Percentiles rank a stretch among this genome's conserved stretches.
These are phyloP conservation scores for Petrea volubilis DNA, from an alignment of 257 asterid genomes.

Conservation along the genomic window DNA sequence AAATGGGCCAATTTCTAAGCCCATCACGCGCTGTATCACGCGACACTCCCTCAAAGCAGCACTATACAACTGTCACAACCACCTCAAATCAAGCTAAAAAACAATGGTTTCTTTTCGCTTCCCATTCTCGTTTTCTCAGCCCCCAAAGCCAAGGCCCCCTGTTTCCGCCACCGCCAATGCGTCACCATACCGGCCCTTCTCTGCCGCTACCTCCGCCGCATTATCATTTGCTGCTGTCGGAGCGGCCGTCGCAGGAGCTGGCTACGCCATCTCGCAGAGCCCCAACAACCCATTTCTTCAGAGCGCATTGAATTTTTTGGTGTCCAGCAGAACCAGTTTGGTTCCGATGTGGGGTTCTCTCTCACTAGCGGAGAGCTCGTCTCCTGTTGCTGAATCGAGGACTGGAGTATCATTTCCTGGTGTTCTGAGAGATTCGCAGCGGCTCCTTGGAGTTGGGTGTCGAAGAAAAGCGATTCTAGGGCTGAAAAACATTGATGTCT, in stretches of 20 bases:
- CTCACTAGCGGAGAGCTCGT: constrained; percentile 48
- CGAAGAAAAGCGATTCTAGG: constrained; percentile 74
- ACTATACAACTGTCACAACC: constrained; percentile 6
- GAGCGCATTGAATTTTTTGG: constrained; percentile 46
- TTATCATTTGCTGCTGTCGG: constrained; percentile 39
- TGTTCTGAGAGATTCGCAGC: constrained; percentile 65
- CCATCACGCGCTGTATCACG: not conserved
- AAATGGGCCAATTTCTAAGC: not conserved
- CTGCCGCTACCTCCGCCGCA: constrained; percentile 37
- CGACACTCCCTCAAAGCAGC: not conserved
- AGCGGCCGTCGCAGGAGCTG: constrained; percentile 53
- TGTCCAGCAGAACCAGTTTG: constrained; percentile 21
- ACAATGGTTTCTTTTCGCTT: constrained; percentile 74
- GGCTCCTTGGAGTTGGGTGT: constrained; percentile 84
- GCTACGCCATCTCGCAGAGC: constrained; percentile 47
- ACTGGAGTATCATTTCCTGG: constrained; percentile 80
- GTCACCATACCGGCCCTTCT: constrained; percentile 35
- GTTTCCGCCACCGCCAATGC: constrained; percentile 34
- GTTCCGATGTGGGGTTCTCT: constrained; percentile 70
- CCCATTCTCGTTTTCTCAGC: constrained; percentile 91
- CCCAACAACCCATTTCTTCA: constrained; percentile 37
- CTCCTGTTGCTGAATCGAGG: constrained; percentile 64
- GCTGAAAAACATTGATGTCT: constrained; percentile 85
- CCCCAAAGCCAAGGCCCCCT: constrained; percentile 53
- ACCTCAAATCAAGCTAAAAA: constrained; percentile 17